phyloP scores from a whole-genome alignment of 2,329 filamentous ascomycete genomes.

The Dryadomyces quercus-mongolicae region DNA sequence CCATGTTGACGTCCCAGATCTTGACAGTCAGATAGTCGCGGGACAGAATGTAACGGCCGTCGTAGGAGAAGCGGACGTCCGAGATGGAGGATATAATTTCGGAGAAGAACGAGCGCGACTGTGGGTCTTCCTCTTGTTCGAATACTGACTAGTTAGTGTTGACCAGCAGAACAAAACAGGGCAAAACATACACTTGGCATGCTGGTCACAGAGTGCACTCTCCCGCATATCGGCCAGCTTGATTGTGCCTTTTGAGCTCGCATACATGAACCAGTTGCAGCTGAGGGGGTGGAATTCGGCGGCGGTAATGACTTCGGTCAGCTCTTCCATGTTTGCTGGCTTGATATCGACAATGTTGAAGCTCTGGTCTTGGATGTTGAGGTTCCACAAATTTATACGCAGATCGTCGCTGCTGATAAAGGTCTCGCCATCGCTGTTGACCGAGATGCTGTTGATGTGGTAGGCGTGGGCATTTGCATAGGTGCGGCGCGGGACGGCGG shows the following conservation, averaged over 20 bases:
- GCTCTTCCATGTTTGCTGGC: slow-evolving; percentile 98
- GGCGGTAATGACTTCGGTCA: slow-evolving; percentile 96
- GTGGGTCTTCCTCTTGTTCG: slow-evolving; percentile 95
- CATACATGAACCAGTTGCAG: slow-evolving; percentile 99
- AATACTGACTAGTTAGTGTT: slow-evolving; percentile 54
- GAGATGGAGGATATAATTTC: slow-evolving; percentile 99
- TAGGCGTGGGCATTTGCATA: slow-evolving; percentile 98
- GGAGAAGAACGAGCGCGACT: slow-evolving; percentile 96
- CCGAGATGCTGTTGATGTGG: slow-evolving; percentile 99
- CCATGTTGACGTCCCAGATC: slow-evolving; percentile 99
- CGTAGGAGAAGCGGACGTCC: slow-evolving; percentile 92
- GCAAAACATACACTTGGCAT: slow-evolving; percentile 69
- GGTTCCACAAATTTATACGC: slow-evolving; percentile 96
- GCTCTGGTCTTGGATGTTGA: slow-evolving; percentile 98
- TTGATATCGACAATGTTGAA: slow-evolving; percentile 99
- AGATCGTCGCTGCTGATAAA: slow-evolving; percentile 98
- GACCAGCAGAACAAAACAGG: too few species aligned
- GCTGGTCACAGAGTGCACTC: slow-evolving; percentile 89
- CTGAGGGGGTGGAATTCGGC: slow-evolving; percentile 94
- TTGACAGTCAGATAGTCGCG: slow-evolving; percentile 98
- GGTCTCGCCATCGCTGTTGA: slow-evolving; percentile 97
- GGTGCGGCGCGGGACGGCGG: slow-evolving; percentile 86
- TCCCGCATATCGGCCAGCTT: slow-evolving; percentile 98
- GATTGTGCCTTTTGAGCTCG: slow-evolving; percentile 96
- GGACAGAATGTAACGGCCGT: slow-evolving; percentile 93